Base-by-base conservation (phyloP, 1,139 yeast genomes). In the Geotrichum europaeum region DNA sequence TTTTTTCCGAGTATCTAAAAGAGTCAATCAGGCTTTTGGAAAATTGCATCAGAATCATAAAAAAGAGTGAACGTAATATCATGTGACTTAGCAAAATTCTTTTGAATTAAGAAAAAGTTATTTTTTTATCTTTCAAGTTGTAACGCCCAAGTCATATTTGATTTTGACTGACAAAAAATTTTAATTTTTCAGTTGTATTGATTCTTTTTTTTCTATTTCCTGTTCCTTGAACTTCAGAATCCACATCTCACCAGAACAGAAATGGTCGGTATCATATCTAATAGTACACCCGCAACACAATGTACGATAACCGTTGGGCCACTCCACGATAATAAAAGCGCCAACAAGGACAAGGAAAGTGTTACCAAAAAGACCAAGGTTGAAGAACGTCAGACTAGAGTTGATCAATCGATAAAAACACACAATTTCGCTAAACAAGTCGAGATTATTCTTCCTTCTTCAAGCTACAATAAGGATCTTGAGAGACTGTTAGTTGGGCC, bases 351-450 rank as follows among this genome's bases (percentile, higher is more conserved):
- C 20, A 18, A n/a, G 4, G 47, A 12, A 28, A 18, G 22, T 30
- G 40, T 32, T 6, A 24, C 55, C 2, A 52, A 52, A 18, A 52
- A 52, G 40, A 5, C 34, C 22, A 52, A 52, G 47, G 9, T 52
- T 15, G 55, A 52, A 36, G 22, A 51, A 15, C 36, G 15, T 13
- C 53, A 25, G 20, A 15, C 53, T 6, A 49, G 20, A 18, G 45
- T 53, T 6, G 45, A 32, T 9, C 55, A 55, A 49, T 32, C 55
- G 7, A 53, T 57, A 28, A 32, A 52, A 4, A 56, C 62, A n/a
- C 67, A 65, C 56, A 60, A 61, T 40, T 62, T 67, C 51, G 64
- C 65, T 3, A 56, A 50, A 24, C 57, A 62, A 52, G 64, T 52
- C 47, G 58, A 57, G 49, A 15, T 57, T 9, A 51, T 58, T 6